Evolutionary conservation across 306 rosid genomes (phyloP).

Genomic region (Nissolia schottii): DNA sequence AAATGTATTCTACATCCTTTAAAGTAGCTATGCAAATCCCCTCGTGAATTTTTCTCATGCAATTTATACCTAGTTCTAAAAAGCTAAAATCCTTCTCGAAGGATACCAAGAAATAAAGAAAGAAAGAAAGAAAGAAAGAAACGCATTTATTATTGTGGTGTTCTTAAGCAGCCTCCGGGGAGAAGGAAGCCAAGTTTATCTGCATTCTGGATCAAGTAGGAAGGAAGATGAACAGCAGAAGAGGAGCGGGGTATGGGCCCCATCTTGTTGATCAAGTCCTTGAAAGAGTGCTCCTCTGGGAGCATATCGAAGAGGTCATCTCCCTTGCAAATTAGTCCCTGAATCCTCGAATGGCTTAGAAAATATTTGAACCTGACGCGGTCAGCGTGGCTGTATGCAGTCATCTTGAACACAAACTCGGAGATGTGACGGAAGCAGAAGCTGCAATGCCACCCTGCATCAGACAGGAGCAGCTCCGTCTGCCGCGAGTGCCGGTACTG

Average conservation of each 20-base stretch:
- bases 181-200: constrained; percentile 71
- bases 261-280: constrained; percentile 73
- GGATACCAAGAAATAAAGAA: too few relatives aligned
- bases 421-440: constrained; percentile 67
- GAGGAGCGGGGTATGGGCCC: constrained; percentile 80
- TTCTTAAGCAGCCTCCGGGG: constrained; percentile 90
- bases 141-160: too few relatives aligned
- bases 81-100: too few relatives aligned
- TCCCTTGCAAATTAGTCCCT: constrained; percentile 67
- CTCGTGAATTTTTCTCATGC: too few relatives aligned
- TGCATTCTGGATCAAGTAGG: constrained; percentile 74
- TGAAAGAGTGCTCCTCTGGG: constrained; percentile 82
- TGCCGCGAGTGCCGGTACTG: constrained; percentile 65
- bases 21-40: too few relatives aligned
- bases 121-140: too few relatives aligned
- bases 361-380: constrained; percentile 62
- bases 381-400: constrained; percentile 89
- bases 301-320: constrained; percentile 80
- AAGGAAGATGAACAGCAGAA: constrained; percentile 87
- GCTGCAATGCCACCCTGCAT: constrained; percentile 98
- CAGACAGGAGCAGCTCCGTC: constrained; percentile 50
- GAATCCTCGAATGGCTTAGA: constrained; percentile 64
- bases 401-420: constrained; percentile 89
- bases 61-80: too few relatives aligned
- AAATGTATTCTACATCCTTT: too few relatives aligned